Evolutionary conservation across 805 yeast genomes (phyloP).

Genomic region (Kluyveromyces aestuarii): DNA sequence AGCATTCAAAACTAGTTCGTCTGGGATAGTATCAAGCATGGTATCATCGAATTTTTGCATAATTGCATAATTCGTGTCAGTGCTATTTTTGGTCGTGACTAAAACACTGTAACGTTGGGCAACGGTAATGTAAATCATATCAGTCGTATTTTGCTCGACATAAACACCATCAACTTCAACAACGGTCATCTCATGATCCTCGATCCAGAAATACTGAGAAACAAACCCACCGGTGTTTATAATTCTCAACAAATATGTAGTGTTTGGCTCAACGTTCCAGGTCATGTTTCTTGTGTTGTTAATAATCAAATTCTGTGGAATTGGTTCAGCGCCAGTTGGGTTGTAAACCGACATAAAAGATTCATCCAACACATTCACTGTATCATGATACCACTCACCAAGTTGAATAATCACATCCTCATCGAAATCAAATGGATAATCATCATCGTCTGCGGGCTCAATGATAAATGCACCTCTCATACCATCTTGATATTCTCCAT

Average conservation of each 20-base stretch:
- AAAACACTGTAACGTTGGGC: slow-evolving; percentile 89
- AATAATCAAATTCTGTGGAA: slow-evolving; percentile 71
- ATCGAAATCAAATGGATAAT: slow-evolving; percentile 66
- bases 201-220: slow-evolving; percentile 81
- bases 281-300: slow-evolving; percentile 74
- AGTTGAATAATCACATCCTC: slow-evolving; percentile 65
- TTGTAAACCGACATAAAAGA: slow-evolving; percentile 62
- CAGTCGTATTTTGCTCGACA: slow-evolving; percentile 66
- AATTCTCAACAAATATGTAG: slow-evolving; percentile 72
- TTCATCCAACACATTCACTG: slow-evolving; percentile 39
- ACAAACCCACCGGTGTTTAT: slow-evolving; percentile 87
- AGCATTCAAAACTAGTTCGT: slow-evolving; percentile 52
- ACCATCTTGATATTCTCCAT: slow-evolving; percentile 91
- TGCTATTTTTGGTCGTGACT: slow-evolving; percentile 57
- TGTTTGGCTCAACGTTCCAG: slow-evolving; percentile 76
- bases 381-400: slow-evolving; percentile 81
- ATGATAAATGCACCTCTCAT: slow-evolving; percentile 73
- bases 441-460: slow-evolving; percentile 45
- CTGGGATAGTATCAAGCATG: slow-evolving; percentile 73
- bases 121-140: slow-evolving; percentile 66
- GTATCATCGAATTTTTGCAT: slow-evolving; percentile 72
- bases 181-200: slow-evolving; percentile 78
- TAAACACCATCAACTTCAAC: slow-evolving; percentile 90
- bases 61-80: slow-evolving; percentile 67
- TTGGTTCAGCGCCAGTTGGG: slow-evolving; percentile 98